A percentile compares a stretch with the other conserved stretches of the same genome.
Evolutionary conservation across 1,139 yeast genomes (phyloP).

Genomic region (Geotrichum klebahnii): DNA sequence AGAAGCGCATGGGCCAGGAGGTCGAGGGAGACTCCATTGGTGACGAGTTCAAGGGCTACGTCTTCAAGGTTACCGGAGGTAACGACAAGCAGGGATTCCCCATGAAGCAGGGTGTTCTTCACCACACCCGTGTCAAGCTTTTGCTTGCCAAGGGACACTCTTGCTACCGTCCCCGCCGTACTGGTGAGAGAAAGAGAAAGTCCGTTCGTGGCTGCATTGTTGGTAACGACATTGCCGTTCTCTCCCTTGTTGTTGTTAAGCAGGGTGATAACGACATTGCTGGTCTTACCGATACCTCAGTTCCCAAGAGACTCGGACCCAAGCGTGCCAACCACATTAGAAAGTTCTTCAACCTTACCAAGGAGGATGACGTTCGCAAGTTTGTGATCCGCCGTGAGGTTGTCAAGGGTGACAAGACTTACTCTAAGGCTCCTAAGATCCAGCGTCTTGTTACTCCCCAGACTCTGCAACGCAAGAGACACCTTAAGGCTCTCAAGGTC

Average conservation of each 20-base stretch:
- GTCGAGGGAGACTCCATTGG: constrained; percentile 98
- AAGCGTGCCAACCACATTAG: constrained; percentile 99
- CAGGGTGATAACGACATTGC: constrained; percentile 95
- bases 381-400: constrained; percentile 98
- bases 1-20: constrained; percentile 99
- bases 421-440: constrained; percentile 99
- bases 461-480: constrained; percentile 99
- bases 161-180: constrained; percentile 99
- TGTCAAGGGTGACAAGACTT: constrained; percentile 95
- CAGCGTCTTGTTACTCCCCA: constrained; percentile 99
- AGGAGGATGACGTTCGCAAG: constrained; percentile 93
- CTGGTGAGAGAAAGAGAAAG: constrained; percentile 99
- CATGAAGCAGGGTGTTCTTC: constrained; percentile 99
- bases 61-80: constrained; percentile 98
- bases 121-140: constrained; percentile 98
- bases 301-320: constrained; percentile 99
- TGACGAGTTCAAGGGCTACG: constrained; percentile 99
- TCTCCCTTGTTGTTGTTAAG: constrained; percentile 89
- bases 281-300: constrained; percentile 91
- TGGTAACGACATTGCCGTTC: constrained; percentile 93
- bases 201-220: constrained; percentile 99
- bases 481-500: constrained; percentile 87
- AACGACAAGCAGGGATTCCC: constrained; percentile 99
- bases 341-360: constrained; percentile 97
- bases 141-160: constrained; percentile 92